These are phyloP conservation scores for Ogataea zsoltii DNA, from an alignment of 805 yeast species.

Conservation along the genomic window DNA sequence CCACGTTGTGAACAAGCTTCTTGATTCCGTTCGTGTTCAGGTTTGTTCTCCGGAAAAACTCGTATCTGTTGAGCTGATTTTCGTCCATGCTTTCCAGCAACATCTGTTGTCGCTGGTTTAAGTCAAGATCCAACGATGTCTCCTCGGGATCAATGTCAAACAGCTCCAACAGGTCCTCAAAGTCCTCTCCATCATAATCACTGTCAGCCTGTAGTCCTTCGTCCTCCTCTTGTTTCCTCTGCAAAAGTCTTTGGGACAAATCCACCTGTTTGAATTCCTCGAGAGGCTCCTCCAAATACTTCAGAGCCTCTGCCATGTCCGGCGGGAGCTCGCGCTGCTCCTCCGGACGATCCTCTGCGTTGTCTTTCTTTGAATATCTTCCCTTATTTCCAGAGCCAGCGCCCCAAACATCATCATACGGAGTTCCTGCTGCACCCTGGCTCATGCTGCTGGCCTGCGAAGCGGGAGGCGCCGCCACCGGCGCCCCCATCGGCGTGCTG, in stretches of 20 bases:
- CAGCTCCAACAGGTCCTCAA: constrained; percentile 32
- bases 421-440: background rate
- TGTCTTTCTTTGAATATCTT: background rate
- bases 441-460: background rate
- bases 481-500: no score
- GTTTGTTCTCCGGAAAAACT: constrained; percentile 79
- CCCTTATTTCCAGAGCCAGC: background rate
- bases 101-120: constrained; percentile 60
- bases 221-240: constrained; percentile 31
- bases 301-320: constrained; percentile 29
- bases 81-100: constrained; percentile 71
- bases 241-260: constrained; percentile 25
- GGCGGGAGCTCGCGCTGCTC: constrained; percentile 22
- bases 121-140: constrained; percentile 35
- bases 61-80: constrained; percentile 86
- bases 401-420: background rate
- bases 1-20: constrained; percentile 72
- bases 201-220: constrained; percentile 28
- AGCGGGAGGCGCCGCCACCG: background rate
- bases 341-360: background rate
- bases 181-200: constrained; percentile 29
- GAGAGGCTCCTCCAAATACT: constrained; percentile 26
- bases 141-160: constrained; percentile 36
- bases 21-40: constrained; percentile 73
- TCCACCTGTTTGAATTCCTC: constrained; percentile 23